Percentiles rank a stretch among this genome's conserved stretches.
These are phyloP conservation scores for Solanum sejunctum DNA, from an alignment of 257 asterid genomes.

Conservation along the genomic window DNA sequence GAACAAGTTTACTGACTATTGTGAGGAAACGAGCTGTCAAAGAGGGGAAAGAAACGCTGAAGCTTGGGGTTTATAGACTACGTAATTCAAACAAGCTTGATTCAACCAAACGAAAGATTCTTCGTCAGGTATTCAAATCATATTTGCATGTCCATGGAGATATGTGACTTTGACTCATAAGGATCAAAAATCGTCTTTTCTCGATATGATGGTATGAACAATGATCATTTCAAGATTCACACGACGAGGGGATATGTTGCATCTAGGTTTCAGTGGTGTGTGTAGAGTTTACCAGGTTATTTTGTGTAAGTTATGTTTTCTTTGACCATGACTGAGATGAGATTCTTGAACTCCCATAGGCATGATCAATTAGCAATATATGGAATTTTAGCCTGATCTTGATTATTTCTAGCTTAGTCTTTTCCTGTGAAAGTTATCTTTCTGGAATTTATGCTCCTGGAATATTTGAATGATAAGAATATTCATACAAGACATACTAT, in stretches of 20 bases:
- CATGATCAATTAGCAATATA: background rate
- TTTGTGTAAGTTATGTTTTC: background rate
- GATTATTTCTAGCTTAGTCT: background rate
- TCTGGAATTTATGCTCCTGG: too few species aligned
- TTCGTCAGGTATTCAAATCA: conserved; percentile 56
- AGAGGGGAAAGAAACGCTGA: conserved; percentile 41
- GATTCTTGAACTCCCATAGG: background rate
- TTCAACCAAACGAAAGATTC: conserved; percentile 19
- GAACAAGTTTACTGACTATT: conserved; percentile 22
- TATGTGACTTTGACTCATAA: conserved; percentile 6
- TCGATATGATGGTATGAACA: background rate
- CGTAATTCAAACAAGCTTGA: conserved; percentile 22
- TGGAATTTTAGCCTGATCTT: background rate
- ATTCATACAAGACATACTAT: too few species aligned
- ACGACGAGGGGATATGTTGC: background rate
- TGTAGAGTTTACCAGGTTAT: background rate
- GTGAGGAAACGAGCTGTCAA: conserved; percentile 44
- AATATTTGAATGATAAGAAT: too few species aligned
- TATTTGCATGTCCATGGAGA: conserved; percentile 27
- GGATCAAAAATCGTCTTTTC: background rate
- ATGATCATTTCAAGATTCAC: background rate
- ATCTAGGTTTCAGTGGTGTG: background rate
- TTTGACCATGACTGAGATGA: background rate
- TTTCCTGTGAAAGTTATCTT: background rate
- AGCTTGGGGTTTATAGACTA: conserved; percentile 35